Percentiles rank a stretch among this genome's conserved stretches.
These are phyloP conservation scores for Aspergillus cavernicola DNA, from an alignment of 495 filamentous ascomycete genomes.

Conservation along the genomic window DNA sequence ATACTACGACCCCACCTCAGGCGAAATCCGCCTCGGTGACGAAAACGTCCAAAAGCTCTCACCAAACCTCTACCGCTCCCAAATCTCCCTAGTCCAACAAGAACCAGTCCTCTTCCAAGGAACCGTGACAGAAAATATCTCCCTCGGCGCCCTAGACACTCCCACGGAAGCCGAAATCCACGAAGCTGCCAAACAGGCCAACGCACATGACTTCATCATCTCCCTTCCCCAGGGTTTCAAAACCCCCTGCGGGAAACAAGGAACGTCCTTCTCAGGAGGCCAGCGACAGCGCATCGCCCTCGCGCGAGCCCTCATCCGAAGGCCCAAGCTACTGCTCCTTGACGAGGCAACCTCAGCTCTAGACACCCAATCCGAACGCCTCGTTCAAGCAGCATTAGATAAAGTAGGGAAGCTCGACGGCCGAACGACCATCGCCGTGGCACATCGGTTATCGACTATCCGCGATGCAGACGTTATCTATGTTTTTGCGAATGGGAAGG, in stretches of 20 bases:
- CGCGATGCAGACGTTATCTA: slow-evolving; percentile 82
- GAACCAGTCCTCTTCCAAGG: slow-evolving; percentile 86
- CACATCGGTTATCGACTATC: slow-evolving; percentile 73
- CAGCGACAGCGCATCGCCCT: slow-evolving; percentile 82
- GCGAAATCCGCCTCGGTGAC: slow-evolving; percentile 51
- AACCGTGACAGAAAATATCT: slow-evolving; percentile 75
- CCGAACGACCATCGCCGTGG: slow-evolving; percentile 74
- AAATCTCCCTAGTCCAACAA: slow-evolving; percentile 77
- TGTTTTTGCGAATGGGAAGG: slow-evolving; percentile 70
- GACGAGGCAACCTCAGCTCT: slow-evolving; percentile 82
- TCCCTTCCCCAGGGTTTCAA: slow-evolving; percentile 69
- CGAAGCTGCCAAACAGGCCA: slow-evolving; percentile 53
- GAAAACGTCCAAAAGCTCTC: slow-evolving; percentile 44
- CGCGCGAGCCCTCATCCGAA: slow-evolving; percentile 67
- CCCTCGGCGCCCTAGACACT: slow-evolving; percentile 55
- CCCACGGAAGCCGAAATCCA: slow-evolving; percentile 69
- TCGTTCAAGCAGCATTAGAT: slow-evolving; percentile 80
- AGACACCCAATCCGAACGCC: slow-evolving; percentile 76
- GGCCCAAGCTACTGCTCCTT: slow-evolving; percentile 67
- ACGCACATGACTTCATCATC: slow-evolving; percentile 87
- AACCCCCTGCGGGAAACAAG: slow-evolving; percentile 72
- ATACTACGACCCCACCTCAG: slow-evolving; percentile 56
- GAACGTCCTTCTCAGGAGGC: slow-evolving; percentile 74
- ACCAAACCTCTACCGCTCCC: slow-evolving; percentile 46
- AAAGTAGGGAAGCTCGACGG: slow-evolving; percentile 57